Conservation (phyloP, 208 protist species). For the Acanthamoeba pearcei region DNA sequence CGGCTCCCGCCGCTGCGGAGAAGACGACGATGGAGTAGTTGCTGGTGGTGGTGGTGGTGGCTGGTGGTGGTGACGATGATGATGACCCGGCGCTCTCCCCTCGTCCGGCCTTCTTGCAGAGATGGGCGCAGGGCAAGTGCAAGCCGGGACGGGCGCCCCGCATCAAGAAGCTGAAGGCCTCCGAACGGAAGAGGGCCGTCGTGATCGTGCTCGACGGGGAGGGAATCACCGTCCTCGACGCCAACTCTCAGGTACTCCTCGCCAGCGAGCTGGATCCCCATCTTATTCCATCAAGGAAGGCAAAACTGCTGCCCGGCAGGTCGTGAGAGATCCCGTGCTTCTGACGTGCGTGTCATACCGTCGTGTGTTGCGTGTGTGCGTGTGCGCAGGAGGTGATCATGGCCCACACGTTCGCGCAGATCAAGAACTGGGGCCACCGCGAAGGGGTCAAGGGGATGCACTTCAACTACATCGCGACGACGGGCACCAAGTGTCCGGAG, state of each 20-base stretch:
- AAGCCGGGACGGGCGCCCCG: slow-evolving; percentile 14
- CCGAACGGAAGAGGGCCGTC: not conserved
- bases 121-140: slow-evolving; percentile 46
- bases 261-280: not conserved
- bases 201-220: slow-evolving; percentile 14
- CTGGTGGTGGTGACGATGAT: not conserved
- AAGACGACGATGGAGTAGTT: no score
- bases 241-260: not conserved
- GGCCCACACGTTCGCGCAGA: not conserved
- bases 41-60: no score
- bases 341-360: not conserved
- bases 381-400: not conserved
- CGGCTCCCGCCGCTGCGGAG: no score
- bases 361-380: not conserved
- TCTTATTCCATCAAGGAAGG: no score
- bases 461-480: slow-evolving; percentile 11
- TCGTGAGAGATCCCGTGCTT: no score
- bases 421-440: slow-evolving; percentile 48
- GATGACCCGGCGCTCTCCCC: not conserved
- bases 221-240: not conserved
- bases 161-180: slow-evolving; percentile 68
- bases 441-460: not conserved
- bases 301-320: no score
- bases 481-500: not conserved
- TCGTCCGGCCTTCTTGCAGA: not conserved